Evolutionary conservation across 768 basidiomycete species (phyloP).

Genomic region (Leccinum subgranulosum): DNA sequence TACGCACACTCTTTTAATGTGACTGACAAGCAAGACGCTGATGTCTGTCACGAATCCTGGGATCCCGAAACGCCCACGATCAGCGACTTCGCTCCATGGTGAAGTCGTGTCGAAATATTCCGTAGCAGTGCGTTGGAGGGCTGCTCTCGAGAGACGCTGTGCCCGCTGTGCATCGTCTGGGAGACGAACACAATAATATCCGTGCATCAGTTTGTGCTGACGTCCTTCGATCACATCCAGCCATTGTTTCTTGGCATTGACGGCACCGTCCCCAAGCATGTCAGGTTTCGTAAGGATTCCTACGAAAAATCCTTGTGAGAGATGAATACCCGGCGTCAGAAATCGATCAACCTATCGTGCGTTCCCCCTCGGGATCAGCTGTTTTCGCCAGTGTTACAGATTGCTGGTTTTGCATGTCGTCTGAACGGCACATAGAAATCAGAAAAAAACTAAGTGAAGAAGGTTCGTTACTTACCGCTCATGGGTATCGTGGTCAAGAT

Average conservation of each 20-base stretch:
- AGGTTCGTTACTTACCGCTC: conserved; percentile 40
- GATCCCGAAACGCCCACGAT: conserved; percentile 53
- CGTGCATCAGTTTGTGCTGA: conserved; percentile 44
- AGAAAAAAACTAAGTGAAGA: background rate
- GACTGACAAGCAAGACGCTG: conserved; percentile 47
- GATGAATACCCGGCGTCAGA: background rate
- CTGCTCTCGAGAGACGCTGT: conserved; percentile 33
- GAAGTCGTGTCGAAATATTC: conserved; percentile 45
- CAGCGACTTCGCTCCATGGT: conserved; percentile 52
- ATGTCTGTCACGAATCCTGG: conserved; percentile 48
- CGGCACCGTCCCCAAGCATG: conserved; percentile 42
- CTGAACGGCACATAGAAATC: conserved; percentile 31
- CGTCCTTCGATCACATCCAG: conserved; percentile 49
- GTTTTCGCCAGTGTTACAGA: conserved; percentile 52
- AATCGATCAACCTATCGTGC: conserved; percentile 55
- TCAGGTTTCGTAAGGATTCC: conserved; percentile 75
- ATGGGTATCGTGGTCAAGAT: conserved; percentile 68
- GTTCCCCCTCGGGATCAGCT: conserved; percentile 49
- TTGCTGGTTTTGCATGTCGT: conserved; percentile 65
- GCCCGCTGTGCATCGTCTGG: conserved; percentile 56
- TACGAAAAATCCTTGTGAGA: conserved; percentile 20
- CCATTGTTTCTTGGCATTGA: conserved; percentile 43
- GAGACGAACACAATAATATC: conserved; percentile 67
- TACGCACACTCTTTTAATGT: conserved; percentile 54
- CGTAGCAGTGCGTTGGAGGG: conserved; percentile 35